Conservation (phyloP, 495 filamentous ascomycete species). For the Talaromyces stipitatus region DNA sequence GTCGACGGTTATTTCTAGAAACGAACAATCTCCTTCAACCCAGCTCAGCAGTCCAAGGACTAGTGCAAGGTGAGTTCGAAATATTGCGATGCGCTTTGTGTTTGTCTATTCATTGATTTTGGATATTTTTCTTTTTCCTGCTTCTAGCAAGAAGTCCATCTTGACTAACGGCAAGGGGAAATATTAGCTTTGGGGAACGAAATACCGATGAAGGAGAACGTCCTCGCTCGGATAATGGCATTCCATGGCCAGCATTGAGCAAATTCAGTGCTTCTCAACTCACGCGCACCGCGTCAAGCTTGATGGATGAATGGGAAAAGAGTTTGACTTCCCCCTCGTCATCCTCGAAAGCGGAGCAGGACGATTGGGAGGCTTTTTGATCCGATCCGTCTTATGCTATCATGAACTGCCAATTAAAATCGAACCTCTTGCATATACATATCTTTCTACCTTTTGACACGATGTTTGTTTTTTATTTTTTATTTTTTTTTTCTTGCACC, state of each 20-base stretch:
- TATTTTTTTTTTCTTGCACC: background rate
- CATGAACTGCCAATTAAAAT: too few species aligned
- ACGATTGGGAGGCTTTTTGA: constrained; percentile 20
- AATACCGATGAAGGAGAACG: constrained; percentile 11
- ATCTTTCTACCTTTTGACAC: background rate
- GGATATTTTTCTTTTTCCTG: background rate
- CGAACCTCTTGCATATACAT: constrained; percentile 3
- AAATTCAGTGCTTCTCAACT: constrained; percentile 60
- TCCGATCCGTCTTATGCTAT: too few species aligned
- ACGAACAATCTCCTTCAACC: constrained; percentile 38
- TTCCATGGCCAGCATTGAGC: constrained; percentile 60
- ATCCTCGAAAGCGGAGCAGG: constrained; percentile 19
- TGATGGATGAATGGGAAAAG: constrained; percentile 75
- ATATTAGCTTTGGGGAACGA: constrained; percentile 34
- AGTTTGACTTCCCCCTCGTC: constrained; percentile 29
- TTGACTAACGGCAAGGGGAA: constrained; percentile 2
- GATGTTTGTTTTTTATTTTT: background rate
- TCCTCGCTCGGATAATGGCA: constrained; percentile 34
- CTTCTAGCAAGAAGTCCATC: background rate
- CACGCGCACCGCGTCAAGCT: constrained; percentile 57
- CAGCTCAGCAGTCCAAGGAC: constrained; percentile 42
- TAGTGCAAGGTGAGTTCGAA: constrained; percentile 44
- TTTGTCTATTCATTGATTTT: background rate
- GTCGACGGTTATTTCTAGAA: constrained; percentile 37
- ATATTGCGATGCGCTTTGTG: constrained; percentile 6